These are phyloP conservation scores for Salix caprea DNA, from an alignment of 345 rosid species.

Conservation along the genomic window DNA sequence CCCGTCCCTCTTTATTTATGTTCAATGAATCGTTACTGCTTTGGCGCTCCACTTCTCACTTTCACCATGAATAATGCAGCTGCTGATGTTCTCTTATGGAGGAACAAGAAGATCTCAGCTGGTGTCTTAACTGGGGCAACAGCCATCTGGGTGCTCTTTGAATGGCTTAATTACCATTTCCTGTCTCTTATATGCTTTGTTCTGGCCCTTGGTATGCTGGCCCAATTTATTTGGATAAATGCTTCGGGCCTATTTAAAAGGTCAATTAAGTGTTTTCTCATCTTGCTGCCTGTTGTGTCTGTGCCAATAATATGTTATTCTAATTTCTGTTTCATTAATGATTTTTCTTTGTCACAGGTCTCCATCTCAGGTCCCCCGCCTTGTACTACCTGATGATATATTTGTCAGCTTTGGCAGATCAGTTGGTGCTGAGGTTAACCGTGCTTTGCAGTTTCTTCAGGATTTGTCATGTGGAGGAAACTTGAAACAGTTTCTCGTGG, in stretches of 20 bases:
- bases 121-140: conserved; percentile 66
- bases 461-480: conserved; percentile 69
- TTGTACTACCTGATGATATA: conserved; percentile 66
- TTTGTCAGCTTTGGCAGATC: conserved; percentile 63
- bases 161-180: conserved; percentile 87
- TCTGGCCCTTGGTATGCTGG: conserved; percentile 75
- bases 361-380: conserved; percentile 60
- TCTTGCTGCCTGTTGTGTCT: conserved; percentile 2
- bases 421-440: conserved; percentile 62
- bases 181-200: conserved; percentile 59
- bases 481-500: conserved; percentile 75
- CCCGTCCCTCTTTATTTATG: background rate
- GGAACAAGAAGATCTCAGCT: conserved; percentile 93
- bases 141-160: conserved; percentile 78
- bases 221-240: conserved; percentile 78
- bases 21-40: background rate
- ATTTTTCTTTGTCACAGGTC: conserved; percentile 43
- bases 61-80: conserved; percentile 40
- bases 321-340: background rate
- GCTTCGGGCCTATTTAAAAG: conserved; percentile 64
- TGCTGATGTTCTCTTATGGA: conserved; percentile 98
- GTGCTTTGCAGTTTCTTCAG: conserved; percentile 62
- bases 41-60: background rate
- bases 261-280: conserved; percentile 25
- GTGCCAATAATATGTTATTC: background rate